A percentile compares a stretch with the other conserved stretches of the same genome.
These are phyloP conservation scores for Paecilomyces sp. DNA, from an alignment of 2,329 filamentous ascomycete genomes.

Conservation along the genomic window DNA sequence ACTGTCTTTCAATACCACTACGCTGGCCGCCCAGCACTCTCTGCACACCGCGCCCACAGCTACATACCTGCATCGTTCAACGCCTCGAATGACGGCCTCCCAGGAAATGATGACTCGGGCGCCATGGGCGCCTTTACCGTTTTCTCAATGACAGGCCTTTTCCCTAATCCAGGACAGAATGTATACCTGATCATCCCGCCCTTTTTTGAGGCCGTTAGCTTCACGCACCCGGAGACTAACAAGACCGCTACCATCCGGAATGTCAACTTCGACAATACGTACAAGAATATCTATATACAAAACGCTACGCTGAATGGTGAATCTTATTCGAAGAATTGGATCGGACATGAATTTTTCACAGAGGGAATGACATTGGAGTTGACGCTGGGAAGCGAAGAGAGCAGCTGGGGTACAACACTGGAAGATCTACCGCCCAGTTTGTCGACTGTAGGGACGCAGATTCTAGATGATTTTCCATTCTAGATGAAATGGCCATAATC, in stretches of 20 bases:
- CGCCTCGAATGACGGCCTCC: constrained; percentile 50
- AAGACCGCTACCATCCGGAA: constrained; percentile 53
- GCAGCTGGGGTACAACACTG: constrained; percentile 54
- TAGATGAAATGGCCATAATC: neutral
- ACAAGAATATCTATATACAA: constrained; percentile 57
- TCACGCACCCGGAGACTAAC: constrained; percentile 51
- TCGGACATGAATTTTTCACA: constrained; percentile 60
- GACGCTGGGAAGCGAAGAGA: constrained; percentile 54
- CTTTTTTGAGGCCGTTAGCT: constrained; percentile 53
- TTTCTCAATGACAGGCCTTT: constrained; percentile 61
- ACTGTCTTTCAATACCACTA: constrained; percentile 63
- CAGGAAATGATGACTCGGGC: constrained; percentile 62
- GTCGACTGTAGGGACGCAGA: constrained; percentile 8
- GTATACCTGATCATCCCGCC: constrained; percentile 63
- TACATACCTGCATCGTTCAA: constrained; percentile 59
- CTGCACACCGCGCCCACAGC: constrained; percentile 46
- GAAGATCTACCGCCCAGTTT: constrained; percentile 58
- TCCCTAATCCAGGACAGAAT: constrained; percentile 60
- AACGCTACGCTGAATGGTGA: constrained; percentile 55
- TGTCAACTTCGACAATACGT: constrained; percentile 52
- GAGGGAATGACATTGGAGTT: constrained; percentile 59
- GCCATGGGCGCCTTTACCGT: constrained; percentile 62
- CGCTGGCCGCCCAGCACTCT: constrained; percentile 51
- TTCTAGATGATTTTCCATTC: neutral
- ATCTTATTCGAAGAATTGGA: constrained; percentile 57